Conservation (phyloP, 73 alveolate species). For the Symbiodinium natans region DNA sequence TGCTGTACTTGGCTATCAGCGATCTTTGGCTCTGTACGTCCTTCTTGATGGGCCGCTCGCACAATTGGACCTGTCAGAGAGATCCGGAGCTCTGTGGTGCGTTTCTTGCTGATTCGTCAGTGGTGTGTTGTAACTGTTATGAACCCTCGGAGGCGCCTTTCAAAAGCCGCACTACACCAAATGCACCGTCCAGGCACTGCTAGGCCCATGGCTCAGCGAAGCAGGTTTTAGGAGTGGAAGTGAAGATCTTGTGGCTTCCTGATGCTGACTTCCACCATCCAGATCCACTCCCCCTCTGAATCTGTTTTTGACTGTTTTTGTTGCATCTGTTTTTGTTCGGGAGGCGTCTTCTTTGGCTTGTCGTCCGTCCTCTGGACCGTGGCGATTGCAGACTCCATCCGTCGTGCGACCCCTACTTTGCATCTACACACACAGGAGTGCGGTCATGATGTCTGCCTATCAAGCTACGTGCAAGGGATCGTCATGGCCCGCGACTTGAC, state of each 20-base stretch:
- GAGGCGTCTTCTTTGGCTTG: slow-evolving; percentile 83
- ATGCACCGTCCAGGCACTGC: slow-evolving; percentile 51
- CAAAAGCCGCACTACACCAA: slow-evolving; percentile 66
- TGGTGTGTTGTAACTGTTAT: too few species aligned
- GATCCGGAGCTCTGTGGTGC: too few species aligned
- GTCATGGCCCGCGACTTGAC: slow-evolving; percentile 84
- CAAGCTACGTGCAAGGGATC: too few species aligned
- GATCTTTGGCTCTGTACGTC: slow-evolving; percentile 85
- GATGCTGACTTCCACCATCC: not conserved
- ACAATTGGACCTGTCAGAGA: not conserved
- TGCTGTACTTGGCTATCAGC: slow-evolving; percentile 73
- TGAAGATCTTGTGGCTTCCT: not conserved
- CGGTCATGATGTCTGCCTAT: too few species aligned
- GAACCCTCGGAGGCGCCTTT: slow-evolving; percentile 33
- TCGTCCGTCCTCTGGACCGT: slow-evolving; percentile 89
- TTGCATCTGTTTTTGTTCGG: too few species aligned
- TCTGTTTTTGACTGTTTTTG: too few species aligned
- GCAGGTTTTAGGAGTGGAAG: not conserved
- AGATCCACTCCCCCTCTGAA: not conserved
- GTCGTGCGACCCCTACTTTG: not conserved
- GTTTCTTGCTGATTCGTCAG: too few species aligned
- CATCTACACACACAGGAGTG: too few species aligned
- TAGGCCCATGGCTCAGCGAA: slow-evolving; percentile 14
- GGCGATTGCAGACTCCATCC: slow-evolving; percentile 88
- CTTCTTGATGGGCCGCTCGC: slow-evolving; percentile 48